Percentiles rank a stretch among this genome's conserved stretches.
Evolutionary conservation across 75 land plant species (phyloP).

Genomic region (Azolla pinnata): DNA sequence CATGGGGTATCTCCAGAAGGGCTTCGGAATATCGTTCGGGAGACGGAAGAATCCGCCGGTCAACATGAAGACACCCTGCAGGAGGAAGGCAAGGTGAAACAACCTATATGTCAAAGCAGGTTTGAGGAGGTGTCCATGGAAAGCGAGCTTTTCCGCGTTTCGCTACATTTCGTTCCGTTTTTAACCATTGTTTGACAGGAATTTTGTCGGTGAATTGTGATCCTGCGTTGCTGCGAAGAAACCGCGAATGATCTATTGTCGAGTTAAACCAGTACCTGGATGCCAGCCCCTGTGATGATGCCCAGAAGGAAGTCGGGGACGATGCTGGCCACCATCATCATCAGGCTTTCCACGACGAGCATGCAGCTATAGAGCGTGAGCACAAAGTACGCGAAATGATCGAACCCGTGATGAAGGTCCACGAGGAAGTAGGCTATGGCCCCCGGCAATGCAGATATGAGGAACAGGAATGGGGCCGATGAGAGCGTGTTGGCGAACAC

Average conservation of each 20-base stretch:
- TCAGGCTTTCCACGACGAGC: constrained; percentile 60
- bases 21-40: constrained; percentile 57
- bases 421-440: constrained; percentile 50
- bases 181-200: too few relatives aligned
- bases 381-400: constrained; percentile 42
- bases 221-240: too few relatives aligned
- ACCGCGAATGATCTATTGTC: too few relatives aligned
- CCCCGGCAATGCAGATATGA: constrained; percentile 42
- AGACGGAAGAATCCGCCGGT: constrained; percentile 61
- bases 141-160: too few relatives aligned
- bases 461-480: constrained; percentile 41
- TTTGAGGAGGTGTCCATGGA: too few relatives aligned
- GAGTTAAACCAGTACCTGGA: too few relatives aligned
- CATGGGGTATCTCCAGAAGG: constrained; percentile 62
- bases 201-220: too few relatives aligned
- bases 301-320: constrained; percentile 68
- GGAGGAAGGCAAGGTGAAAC: too few relatives aligned
- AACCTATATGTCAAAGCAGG: not conserved
- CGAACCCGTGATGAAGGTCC: constrained; percentile 31
- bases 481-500: constrained; percentile 49
- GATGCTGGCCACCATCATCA: constrained; percentile 63
- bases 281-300: constrained; percentile 57
- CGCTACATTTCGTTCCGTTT: too few relatives aligned
- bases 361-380: constrained; percentile 37
- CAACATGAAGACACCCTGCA: constrained; percentile 52